These are phyloP conservation scores for Tetrastigma voinierianum DNA, from an alignment of 164 flowering plant genomes.

Conservation along the genomic window DNA sequence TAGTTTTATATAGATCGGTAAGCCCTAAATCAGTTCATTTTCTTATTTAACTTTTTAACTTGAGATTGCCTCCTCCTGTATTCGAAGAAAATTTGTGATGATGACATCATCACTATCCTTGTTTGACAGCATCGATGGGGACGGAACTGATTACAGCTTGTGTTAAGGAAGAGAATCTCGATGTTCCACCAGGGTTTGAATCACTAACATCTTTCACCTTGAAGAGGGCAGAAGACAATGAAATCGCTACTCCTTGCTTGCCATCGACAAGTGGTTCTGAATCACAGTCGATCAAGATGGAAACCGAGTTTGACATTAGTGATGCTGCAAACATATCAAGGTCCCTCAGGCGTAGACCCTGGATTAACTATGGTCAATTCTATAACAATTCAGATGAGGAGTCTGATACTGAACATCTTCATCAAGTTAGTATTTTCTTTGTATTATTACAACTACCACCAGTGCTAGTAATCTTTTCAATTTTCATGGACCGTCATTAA, in stretches of 20 bases:
- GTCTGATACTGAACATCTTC: conserved; percentile 44
- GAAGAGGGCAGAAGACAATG: conserved; percentile 32
- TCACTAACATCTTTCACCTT: conserved; percentile 47
- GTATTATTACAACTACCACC: background rate
- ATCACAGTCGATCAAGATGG: conserved; percentile 26
- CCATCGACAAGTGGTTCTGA: conserved; percentile 31
- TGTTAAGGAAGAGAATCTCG: conserved; percentile 58
- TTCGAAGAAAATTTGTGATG: background rate
- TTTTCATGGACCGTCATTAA: background rate
- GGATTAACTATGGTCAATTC: conserved; percentile 43
- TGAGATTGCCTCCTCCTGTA: background rate
- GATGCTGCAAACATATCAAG: conserved; percentile 31
- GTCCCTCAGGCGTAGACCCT: conserved; percentile 44
- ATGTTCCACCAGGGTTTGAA: conserved; percentile 77
- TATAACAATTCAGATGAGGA: conserved; percentile 68
- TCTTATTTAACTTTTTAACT: background rate
- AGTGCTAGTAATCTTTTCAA: background rate
- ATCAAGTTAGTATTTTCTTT: conserved; percentile 36
- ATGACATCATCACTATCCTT: background rate
- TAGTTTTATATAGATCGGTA: background rate
- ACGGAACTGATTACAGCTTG: conserved; percentile 51
- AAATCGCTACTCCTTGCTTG: conserved; percentile 22
- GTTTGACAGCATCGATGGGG: conserved; percentile 40
- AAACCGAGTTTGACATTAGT: conserved; percentile 25
- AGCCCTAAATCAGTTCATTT: background rate